Conservation (phyloP, 2,329 filamentous ascomycete species). For the Fusarium sp. region DNA sequence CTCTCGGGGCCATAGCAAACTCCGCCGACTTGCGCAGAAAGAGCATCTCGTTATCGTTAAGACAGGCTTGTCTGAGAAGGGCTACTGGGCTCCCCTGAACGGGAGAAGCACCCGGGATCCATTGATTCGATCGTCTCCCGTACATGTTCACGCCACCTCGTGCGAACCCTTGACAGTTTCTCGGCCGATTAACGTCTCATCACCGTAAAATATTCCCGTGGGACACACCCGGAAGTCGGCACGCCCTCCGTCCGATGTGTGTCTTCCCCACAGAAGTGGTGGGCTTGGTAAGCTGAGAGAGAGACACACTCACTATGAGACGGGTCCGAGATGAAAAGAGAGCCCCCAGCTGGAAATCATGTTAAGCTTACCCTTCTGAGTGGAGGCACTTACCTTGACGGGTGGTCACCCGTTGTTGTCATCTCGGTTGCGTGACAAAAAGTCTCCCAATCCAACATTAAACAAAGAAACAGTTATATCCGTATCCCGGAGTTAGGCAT, state of each 20-base stretch:
- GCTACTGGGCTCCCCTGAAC: background rate
- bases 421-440: constrained; percentile 10
- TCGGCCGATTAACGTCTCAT: constrained; percentile 29
- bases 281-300: background rate
- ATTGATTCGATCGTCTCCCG: background rate
- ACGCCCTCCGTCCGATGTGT: background rate
- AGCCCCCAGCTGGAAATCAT: background rate
- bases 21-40: constrained; percentile 11
- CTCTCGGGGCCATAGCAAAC: constrained; percentile 16
- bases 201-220: constrained; percentile 20
- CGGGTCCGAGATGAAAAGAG: constrained; percentile 1
- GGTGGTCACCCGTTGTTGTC: background rate
- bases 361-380: constrained; percentile 3
- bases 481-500: background rate
- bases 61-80: background rate
- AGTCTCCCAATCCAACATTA: background rate
- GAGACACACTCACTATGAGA: background rate
- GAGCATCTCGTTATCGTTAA: constrained; percentile 6
- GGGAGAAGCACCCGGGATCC: constrained; percentile 11
- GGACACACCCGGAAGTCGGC: constrained; percentile 13
- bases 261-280: background rate
- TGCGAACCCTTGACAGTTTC: constrained; percentile 7
- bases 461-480: background rate
- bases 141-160: constrained; percentile 16
- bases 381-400: background rate